Conservation (phyloP, 2,329 filamentous ascomycete species). For the Hortaea sp. region DNA sequence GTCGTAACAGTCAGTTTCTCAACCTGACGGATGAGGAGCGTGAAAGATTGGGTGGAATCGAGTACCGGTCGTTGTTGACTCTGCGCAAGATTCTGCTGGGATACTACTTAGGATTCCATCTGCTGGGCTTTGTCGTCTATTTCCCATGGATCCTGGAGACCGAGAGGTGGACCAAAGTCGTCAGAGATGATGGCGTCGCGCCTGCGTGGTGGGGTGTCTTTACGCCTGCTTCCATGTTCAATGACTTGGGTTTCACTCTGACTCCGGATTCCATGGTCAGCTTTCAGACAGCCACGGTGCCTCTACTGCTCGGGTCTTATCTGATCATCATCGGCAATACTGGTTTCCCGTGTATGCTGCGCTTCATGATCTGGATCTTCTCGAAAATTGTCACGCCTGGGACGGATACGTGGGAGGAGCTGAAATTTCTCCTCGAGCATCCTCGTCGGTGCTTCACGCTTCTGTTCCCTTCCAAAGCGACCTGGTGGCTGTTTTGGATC, state of each 20-base stretch:
- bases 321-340: slow-evolving; percentile 93
- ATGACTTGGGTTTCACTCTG: slow-evolving; percentile 86
- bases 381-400: slow-evolving; percentile 56
- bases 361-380: slow-evolving; percentile 78
- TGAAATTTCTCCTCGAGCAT: slow-evolving; percentile 85
- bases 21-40: slow-evolving; percentile 81
- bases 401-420: slow-evolving; percentile 75
- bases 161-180: slow-evolving; percentile 51
- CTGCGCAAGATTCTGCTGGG: slow-evolving; percentile 62
- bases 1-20: slow-evolving; percentile 85
- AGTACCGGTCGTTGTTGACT: slow-evolving; percentile 82
- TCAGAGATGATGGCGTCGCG: slow-evolving; percentile 52
- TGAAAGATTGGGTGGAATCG: slow-evolving; percentile 91
- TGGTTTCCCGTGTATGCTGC: slow-evolving; percentile 87
- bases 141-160: slow-evolving; percentile 69
- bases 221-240: slow-evolving; percentile 79
- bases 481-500: slow-evolving; percentile 92
- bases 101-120: slow-evolving; percentile 74
- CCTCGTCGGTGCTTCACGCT: slow-evolving; percentile 93
- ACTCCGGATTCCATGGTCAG: slow-evolving; percentile 91
- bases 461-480: slow-evolving; percentile 79
- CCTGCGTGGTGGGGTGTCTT: slow-evolving; percentile 87
- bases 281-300: slow-evolving; percentile 67
- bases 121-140: slow-evolving; percentile 62
- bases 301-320: slow-evolving; percentile 68